These are phyloP conservation scores for Ganoderma leucocontextum DNA, from an alignment of 1,284 basidiomycete species.

Conservation along the genomic window DNA sequence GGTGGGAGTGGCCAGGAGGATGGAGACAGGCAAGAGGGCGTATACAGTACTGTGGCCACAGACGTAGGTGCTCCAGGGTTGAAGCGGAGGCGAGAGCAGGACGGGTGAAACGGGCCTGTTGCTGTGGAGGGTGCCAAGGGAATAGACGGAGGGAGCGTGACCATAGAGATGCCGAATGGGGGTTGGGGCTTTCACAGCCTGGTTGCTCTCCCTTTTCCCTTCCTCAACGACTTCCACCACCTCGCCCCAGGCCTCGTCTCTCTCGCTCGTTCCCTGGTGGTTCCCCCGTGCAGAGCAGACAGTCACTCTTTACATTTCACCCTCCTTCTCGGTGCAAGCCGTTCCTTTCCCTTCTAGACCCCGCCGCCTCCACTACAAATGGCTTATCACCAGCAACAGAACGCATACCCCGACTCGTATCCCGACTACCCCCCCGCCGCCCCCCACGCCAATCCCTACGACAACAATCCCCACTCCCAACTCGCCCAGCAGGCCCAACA, in stretches of 20 bases:
- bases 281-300: constrained; percentile 33
- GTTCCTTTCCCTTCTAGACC: constrained; percentile 14
- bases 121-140: not conserved
- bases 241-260: constrained; percentile 28
- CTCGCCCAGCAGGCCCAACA: constrained; percentile 31
- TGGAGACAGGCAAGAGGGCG: not conserved
- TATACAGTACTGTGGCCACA: not conserved
- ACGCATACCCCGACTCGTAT: constrained; percentile 48
- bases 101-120: not conserved
- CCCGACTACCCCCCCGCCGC: constrained; percentile 46
- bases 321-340: constrained; percentile 23
- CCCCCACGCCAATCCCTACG: constrained; percentile 7
- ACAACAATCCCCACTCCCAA: constrained; percentile 45
- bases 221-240: constrained; percentile 20
- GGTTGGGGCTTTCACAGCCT: constrained; percentile 14
- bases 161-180: constrained; percentile 2
- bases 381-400: constrained; percentile 63
- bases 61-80: not conserved
- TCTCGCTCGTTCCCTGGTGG: constrained; percentile 34
- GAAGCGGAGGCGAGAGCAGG: not conserved
- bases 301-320: constrained; percentile 29
- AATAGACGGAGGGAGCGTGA: not conserved
- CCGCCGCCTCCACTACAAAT: constrained; percentile 42
- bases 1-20: not conserved
- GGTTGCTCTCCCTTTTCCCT: constrained; percentile 14